Conservation (phyloP, 2,329 filamentous ascomycete species). For the Dothistroma pini region DNA sequence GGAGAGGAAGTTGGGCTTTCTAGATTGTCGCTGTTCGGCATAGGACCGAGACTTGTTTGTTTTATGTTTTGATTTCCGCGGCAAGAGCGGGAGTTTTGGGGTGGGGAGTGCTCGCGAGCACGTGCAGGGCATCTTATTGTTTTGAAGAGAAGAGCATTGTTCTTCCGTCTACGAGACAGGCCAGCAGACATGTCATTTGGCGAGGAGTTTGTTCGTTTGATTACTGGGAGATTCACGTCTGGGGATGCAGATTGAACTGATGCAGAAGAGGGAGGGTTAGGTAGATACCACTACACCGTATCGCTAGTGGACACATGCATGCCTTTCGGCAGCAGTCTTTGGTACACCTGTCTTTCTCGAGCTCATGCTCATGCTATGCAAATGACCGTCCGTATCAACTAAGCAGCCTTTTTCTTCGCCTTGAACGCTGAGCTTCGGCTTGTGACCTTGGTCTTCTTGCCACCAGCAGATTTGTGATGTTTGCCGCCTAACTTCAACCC, state of each 20-base stretch:
- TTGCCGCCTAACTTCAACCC: constrained; percentile 59
- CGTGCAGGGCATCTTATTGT: neutral
- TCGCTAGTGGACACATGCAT: neutral
- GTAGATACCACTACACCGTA: neutral
- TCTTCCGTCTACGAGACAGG: neutral
- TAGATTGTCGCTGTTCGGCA: constrained; percentile 10
- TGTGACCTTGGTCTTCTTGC: constrained; percentile 40
- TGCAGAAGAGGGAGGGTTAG: neutral
- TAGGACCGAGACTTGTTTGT: neutral
- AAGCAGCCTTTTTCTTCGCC: constrained; percentile 35
- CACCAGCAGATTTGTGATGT: constrained; percentile 43
- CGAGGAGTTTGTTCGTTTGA: neutral
- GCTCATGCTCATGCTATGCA: neutral
- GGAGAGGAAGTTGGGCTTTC: constrained; percentile 49
- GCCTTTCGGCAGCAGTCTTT: neutral
- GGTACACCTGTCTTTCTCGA: neutral
- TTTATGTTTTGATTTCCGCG: neutral
- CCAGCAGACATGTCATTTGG: neutral
- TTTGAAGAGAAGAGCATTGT: too few species aligned
- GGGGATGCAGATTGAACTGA: neutral
- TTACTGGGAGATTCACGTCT: neutral
- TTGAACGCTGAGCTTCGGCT: constrained; percentile 49
- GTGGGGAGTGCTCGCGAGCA: neutral
- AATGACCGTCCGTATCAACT: neutral
- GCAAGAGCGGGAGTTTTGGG: neutral